Evolutionary conservation across 192 early-diverging fungal species (phyloP), one percentile per base, ranked within the genome.

Genomic region (Coemansia javaensis): DNA sequence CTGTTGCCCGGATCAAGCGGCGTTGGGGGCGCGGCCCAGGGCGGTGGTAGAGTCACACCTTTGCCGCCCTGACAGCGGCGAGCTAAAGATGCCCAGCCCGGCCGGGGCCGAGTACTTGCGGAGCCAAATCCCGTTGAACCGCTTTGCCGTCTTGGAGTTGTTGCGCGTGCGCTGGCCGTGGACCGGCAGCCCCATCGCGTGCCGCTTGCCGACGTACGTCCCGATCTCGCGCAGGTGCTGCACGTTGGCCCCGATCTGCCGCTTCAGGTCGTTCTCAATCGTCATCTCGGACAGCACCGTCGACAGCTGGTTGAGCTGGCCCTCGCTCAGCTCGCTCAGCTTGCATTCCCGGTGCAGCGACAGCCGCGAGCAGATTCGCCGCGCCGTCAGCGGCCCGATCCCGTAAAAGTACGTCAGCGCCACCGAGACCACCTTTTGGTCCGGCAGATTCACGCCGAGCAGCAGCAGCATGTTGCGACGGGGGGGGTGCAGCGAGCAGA

Each of bases 391-490:
- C 32, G 77, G 79, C 13, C 94, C 94, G 55, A 98, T 88, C 18
- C 94, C 94, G 57, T 93, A 93, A 58, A 98, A 92, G 37, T 86
- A 83, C 44, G 82, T 82, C 14, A 92, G 79, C 30, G 88, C 86
- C n/a, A 89, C 85, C 0, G 79, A 78, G 44, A 93, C 88, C 22
- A 86, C 54, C 76, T 92, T 92, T 39, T 83, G 66, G 79, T 96
- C 93, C 16, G 93, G 93, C 33, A 96, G 79, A 74, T 96, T 96
- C 53, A 96, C 89, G 54, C 93, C 93, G 39, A 96, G 81, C 49
- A 96, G 73, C 74, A 91, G 90, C 66, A 96, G 71, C 87, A 90
- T 90, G 33, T 38, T 39, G 11, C 14, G 13, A 28, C 9, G 24
- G 17, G 15, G 40, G 21, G 25, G n/a, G 9, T 10, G 27, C 24